Evolutionary conservation across 495 filamentous ascomycete genomes (phyloP).

Genomic region (Penicillium pulvis): DNA sequence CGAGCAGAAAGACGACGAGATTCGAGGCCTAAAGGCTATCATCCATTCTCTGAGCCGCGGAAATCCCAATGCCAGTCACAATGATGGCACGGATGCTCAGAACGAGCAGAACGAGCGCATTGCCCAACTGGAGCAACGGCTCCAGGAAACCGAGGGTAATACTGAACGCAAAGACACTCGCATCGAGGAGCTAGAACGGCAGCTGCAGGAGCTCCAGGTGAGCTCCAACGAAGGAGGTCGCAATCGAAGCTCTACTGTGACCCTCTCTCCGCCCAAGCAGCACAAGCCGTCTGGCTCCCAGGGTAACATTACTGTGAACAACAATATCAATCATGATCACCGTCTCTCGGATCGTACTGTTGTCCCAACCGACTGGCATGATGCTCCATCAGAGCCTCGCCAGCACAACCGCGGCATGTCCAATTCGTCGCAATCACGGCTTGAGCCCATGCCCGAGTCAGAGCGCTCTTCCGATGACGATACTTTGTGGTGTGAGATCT

Average conservation of each 20-base stretch:
- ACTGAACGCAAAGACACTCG: slow-evolving; percentile 70
- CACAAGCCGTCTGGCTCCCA: slow-evolving; percentile 43
- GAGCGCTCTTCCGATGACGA: slow-evolving; percentile 74
- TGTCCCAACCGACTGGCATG: slow-evolving; percentile 48
- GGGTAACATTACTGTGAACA: slow-evolving; percentile 29
- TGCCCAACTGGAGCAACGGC: slow-evolving; percentile 66
- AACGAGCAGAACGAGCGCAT: slow-evolving; percentile 39
- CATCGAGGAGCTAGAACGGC: slow-evolving; percentile 89
- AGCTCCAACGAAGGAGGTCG: slow-evolving; percentile 26
- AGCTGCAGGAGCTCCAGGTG: slow-evolving; percentile 66
- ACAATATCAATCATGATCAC: slow-evolving; percentile 36
- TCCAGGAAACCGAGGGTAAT: slow-evolving; percentile 70
- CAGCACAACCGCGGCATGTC: slow-evolving; percentile 37
- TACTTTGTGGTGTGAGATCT: slow-evolving; percentile 93
- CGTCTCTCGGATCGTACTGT: slow-evolving; percentile 51
- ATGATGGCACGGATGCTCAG: slow-evolving; percentile 25
- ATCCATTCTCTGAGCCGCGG: slow-evolving; percentile 89
- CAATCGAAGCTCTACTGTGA: slow-evolving; percentile 48
- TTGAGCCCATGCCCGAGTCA: slow-evolving; percentile 68
- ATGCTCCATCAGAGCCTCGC: slow-evolving; percentile 34
- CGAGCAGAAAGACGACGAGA: slow-evolving; percentile 96
- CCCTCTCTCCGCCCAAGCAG: slow-evolving; percentile 34
- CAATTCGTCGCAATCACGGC: slow-evolving; percentile 36
- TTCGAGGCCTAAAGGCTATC: slow-evolving; percentile 93
- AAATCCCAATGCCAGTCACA: slow-evolving; percentile 46